These are phyloP conservation scores for Coniochaeta sp. DNA, from an alignment of 2,329 filamentous ascomycete genomes.

Conservation along the genomic window DNA sequence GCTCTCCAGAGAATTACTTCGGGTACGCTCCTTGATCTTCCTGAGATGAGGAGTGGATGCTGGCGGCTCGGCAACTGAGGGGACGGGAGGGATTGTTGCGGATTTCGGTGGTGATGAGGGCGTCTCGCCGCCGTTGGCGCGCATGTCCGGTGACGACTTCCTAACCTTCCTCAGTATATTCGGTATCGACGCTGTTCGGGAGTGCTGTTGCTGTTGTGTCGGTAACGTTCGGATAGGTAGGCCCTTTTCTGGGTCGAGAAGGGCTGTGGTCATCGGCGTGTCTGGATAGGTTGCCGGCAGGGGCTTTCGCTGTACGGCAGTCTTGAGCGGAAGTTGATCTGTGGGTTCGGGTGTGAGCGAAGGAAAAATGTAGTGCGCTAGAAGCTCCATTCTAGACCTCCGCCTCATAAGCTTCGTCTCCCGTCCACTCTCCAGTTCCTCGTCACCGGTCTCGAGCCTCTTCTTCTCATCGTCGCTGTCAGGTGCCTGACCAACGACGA, in stretches of 20 bases:
- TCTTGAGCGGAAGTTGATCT: conserved; percentile 6
- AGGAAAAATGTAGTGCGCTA: conserved; percentile 9
- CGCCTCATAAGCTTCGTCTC: conserved; percentile 5
- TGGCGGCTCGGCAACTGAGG: neutral
- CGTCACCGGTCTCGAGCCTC: neutral
- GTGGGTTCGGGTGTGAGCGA: conserved; percentile 11
- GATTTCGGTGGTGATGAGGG: conserved; percentile 5
- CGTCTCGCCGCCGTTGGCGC: conserved; percentile 2
- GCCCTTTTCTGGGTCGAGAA: neutral
- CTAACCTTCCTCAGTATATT: conserved; percentile 9
- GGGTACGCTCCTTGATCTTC: neutral
- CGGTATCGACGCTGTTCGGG: conserved; percentile 1
- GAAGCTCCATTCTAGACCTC: conserved; percentile 8
- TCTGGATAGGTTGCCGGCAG: conserved; percentile 4
- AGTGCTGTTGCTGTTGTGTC: conserved; percentile 5
- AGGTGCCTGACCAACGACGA: neutral
- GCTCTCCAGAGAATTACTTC: neutral
- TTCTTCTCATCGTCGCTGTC: neutral
- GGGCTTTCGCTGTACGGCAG: conserved; percentile 1
- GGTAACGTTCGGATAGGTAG: neutral
- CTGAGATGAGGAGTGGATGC: neutral
- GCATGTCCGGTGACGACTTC: conserved; percentile 4
- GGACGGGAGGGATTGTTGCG: neutral
- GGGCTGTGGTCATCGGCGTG: neutral
- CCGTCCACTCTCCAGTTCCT: neutral